Evolutionary conservation across 1,284 basidiomycete species (phyloP).

Genomic region (Rhodotorula sp.): DNA sequence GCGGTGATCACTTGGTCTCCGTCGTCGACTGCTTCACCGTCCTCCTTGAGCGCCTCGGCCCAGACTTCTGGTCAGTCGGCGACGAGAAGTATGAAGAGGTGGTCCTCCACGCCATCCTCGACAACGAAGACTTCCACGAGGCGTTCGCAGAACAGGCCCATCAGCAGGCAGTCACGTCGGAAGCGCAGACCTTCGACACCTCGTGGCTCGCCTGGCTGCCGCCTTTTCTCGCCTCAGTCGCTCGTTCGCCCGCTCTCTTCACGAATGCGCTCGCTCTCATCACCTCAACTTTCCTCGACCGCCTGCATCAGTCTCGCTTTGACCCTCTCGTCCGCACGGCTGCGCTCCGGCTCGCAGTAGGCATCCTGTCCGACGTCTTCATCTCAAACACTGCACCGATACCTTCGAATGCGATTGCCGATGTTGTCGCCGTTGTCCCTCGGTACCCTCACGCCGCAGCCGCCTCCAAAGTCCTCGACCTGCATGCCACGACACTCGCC

Average conservation of each 20-base stretch:
- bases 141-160: constrained; percentile 8
- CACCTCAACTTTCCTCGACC: constrained; percentile 35
- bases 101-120: constrained; percentile 35
- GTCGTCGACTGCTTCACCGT: constrained; percentile 36
- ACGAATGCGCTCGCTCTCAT: constrained; percentile 40
- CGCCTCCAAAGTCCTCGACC: constrained; percentile 35
- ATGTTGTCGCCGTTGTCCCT: constrained; percentile 8
- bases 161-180: neutral
- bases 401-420: neutral
- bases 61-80: constrained; percentile 30
- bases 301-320: constrained; percentile 35
- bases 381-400: neutral
- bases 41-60: constrained; percentile 23
- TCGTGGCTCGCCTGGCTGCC: constrained; percentile 40
- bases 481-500: constrained; percentile 29
- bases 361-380: constrained; percentile 37
- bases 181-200: constrained; percentile 10
- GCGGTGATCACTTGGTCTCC: constrained; percentile 31
- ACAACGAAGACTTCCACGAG: constrained; percentile 29
- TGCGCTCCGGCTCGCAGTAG: constrained; percentile 33
- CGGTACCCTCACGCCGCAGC: constrained; percentile 31
- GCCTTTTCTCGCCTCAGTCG: constrained; percentile 40
- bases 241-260: constrained; percentile 28
- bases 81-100: constrained; percentile 38
- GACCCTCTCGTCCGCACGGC: constrained; percentile 20